A percentile compares a stretch with the other conserved stretches of the same genome.
Conservation (phyloP, 371 early-diverging fungal species). For the Syncephalastrum monosporum region DNA sequence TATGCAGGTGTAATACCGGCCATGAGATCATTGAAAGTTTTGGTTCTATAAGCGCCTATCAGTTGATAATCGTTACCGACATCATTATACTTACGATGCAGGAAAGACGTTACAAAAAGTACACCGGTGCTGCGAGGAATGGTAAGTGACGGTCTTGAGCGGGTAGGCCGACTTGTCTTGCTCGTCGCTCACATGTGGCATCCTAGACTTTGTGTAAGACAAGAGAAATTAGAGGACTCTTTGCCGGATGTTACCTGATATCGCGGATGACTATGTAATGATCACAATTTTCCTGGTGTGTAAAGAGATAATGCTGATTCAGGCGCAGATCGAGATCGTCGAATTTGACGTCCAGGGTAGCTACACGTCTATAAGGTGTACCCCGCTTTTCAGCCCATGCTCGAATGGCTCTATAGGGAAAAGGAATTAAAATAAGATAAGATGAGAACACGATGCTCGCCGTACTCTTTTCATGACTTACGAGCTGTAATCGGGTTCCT, state of each 20-base stretch:
- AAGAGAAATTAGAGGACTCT: slow-evolving; percentile 5
- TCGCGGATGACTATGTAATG: slow-evolving; percentile 69
- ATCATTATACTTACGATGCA: slow-evolving; percentile 42
- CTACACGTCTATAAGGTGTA: slow-evolving; percentile 18
- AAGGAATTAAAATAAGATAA: background rate
- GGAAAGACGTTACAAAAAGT: slow-evolving; percentile 66
- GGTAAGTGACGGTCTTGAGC: slow-evolving; percentile 43
- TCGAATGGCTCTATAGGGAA: slow-evolving; percentile 14
- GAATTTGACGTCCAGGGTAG: slow-evolving; percentile 56
- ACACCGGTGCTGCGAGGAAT: slow-evolving; percentile 56
- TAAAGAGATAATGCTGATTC: slow-evolving; percentile 64
- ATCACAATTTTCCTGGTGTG: slow-evolving; percentile 76
- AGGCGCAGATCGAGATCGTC: slow-evolving; percentile 56
- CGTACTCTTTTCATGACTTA: slow-evolving; percentile 1
- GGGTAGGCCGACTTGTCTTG: slow-evolving; percentile 55
- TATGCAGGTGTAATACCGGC: slow-evolving; percentile 74
- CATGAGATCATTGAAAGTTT: slow-evolving; percentile 69
- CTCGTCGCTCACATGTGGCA: slow-evolving; percentile 34
- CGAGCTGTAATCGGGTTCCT: slow-evolving; percentile 33
- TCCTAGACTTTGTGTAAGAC: slow-evolving; percentile 9
- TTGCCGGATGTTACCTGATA: slow-evolving; percentile 39
- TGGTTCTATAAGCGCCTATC: slow-evolving; percentile 26
- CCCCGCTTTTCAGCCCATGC: slow-evolving; percentile 24
- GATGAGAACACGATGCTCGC: background rate
- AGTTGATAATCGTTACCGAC: background rate